A percentile compares a stretch with the other conserved stretches of the same genome.
These are phyloP conservation scores for Stropharia rugosoannulata DNA, from an alignment of 768 basidiomycete genomes.

Conservation along the genomic window DNA sequence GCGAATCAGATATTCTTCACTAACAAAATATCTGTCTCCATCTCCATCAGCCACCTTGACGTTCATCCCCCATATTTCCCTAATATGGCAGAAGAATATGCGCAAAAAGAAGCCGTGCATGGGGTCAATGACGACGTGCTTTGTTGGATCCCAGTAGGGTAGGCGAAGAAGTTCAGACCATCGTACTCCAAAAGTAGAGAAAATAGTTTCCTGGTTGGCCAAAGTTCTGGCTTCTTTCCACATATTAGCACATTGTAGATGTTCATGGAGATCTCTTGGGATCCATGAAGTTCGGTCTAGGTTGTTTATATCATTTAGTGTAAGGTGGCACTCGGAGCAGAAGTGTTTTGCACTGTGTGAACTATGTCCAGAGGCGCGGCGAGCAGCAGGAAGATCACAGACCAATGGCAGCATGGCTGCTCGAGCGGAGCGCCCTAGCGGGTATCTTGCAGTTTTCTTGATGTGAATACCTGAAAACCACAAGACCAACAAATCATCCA, in stretches of 20 bases:
- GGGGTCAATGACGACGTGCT: constrained; percentile 25
- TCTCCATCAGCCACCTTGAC: constrained; percentile 9
- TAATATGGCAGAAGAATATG: constrained; percentile 21
- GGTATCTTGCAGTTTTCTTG: constrained; percentile 16
- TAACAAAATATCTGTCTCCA: not conserved
- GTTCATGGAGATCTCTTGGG: constrained; percentile 7
- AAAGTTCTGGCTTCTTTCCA: constrained; percentile 22
- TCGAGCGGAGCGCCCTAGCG: constrained; percentile 23
- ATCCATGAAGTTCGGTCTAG: constrained; percentile 20
- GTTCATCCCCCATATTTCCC: constrained; percentile 22
- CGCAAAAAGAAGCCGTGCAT: constrained; percentile 35
- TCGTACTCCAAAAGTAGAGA: constrained; percentile 20
- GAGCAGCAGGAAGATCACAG: constrained; percentile 30
- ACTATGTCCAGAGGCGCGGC: constrained; percentile 24
- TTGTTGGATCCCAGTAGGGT: constrained; percentile 33
- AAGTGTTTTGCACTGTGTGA: constrained; percentile 12
- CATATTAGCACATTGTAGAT: constrained; percentile 13
- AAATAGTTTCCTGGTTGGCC: constrained; percentile 10
- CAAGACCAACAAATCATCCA: constrained; percentile 30
- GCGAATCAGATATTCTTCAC: not conserved
- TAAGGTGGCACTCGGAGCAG: constrained; percentile 20
- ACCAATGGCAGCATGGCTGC: constrained; percentile 28
- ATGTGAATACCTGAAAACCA: constrained; percentile 30
- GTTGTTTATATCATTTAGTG: constrained; percentile 18
- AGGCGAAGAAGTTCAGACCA: constrained; percentile 23